Evolutionary conservation across 768 basidiomycete species (phyloP).

Genomic region (Pholiota molesta): DNA sequence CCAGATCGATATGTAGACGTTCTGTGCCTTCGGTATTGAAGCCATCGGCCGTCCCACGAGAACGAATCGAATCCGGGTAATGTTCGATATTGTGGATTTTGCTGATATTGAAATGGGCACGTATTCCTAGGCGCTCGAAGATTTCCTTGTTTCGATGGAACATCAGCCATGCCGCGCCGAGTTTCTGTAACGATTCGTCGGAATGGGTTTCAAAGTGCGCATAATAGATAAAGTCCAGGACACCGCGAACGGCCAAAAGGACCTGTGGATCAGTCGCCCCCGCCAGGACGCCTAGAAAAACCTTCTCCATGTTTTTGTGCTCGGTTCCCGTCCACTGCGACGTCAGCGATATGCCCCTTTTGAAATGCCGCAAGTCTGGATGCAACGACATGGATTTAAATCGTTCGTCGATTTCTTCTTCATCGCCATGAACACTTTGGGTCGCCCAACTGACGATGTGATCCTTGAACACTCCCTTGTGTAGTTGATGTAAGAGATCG

Average conservation of each 20-base stretch:
- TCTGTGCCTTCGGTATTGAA: conserved; percentile 40
- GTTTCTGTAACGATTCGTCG: conserved; percentile 20
- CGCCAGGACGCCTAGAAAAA: conserved; percentile 34
- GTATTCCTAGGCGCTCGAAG: conserved; percentile 29
- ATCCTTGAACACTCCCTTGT: conserved; percentile 52
- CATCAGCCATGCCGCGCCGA: conserved; percentile 24
- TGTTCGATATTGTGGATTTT: conserved; percentile 40
- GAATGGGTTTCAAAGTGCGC: too few species aligned
- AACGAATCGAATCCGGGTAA: conserved; percentile 31
- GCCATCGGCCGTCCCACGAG: conserved; percentile 32
- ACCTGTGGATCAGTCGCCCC: conserved; percentile 25
- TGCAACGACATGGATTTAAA: conserved; percentile 16
- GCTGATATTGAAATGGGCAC: conserved; percentile 39
- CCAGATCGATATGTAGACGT: conserved; percentile 41
- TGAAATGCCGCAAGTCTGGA: conserved; percentile 39
- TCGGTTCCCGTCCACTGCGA: conserved; percentile 49
- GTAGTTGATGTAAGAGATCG: conserved; percentile 50
- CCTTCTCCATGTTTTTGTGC: conserved; percentile 39
- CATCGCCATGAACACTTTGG: conserved; percentile 7
- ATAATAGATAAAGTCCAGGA: too few species aligned
- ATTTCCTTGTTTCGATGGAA: conserved; percentile 36
- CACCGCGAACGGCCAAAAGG: conserved; percentile 18
- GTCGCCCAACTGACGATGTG: conserved; percentile 40
- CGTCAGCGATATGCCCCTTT: conserved; percentile 40
- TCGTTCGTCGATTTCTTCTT: conserved; percentile 12